These are phyloP conservation scores for Voacanga thouarsii DNA, from an alignment of 257 asterid species.

Conservation along the genomic window DNA sequence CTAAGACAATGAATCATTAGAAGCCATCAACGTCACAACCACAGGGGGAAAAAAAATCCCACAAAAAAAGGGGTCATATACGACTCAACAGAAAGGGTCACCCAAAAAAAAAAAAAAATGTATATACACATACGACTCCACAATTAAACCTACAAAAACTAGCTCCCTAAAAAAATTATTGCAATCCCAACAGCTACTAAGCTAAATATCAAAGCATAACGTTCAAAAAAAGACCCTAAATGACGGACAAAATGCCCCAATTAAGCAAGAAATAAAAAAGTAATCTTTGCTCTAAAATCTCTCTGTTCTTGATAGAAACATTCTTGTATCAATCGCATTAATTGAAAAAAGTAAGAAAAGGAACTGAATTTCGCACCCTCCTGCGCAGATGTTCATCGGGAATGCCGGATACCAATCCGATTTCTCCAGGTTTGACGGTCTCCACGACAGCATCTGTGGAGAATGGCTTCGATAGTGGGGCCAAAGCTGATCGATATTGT, in stretches of 20 bases:
- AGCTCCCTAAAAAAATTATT: background rate
- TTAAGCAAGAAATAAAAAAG: background rate
- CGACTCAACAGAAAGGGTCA: too few species aligned
- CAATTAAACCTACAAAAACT: background rate
- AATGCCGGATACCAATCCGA: constrained; percentile 83
- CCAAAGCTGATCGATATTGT: constrained; percentile 33
- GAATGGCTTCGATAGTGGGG: constrained; percentile 49
- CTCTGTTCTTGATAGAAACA: background rate
- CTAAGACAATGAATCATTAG: background rate
- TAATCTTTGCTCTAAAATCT: background rate
- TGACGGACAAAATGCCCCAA: background rate
- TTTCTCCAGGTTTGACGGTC: constrained; percentile 65
- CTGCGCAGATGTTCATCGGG: constrained; percentile 88
- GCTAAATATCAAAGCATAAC: too few species aligned
- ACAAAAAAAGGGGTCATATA: too few species aligned
- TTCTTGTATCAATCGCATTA: background rate
- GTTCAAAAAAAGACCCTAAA: background rate
- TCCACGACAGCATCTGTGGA: constrained; percentile 71
- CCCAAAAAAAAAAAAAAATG: background rate
- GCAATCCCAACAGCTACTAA: background rate
- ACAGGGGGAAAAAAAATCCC: too few species aligned
- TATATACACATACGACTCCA: background rate
- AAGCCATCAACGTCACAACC: background rate
- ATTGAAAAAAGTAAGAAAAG: background rate
- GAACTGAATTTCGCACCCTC: constrained; percentile 34